These are phyloP conservation scores for Scenedesmus sp. DNA, from an alignment of 163 green algal genomes.

Conservation along the genomic window DNA sequence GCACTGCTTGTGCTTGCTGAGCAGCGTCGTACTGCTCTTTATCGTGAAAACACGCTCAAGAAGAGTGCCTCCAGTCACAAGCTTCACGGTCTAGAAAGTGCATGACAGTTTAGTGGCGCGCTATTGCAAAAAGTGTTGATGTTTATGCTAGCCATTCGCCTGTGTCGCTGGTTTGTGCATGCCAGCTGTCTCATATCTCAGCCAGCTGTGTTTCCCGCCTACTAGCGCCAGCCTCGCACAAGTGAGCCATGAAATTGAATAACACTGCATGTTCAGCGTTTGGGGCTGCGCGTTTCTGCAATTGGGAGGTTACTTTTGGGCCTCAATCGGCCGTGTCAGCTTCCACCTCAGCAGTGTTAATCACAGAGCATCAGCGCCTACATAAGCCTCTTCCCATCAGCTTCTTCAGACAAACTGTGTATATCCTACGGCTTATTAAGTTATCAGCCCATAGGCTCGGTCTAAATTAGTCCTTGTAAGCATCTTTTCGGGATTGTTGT, in stretches of 20 bases:
- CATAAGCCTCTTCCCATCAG: neutral
- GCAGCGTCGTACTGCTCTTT: neutral
- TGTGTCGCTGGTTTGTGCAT: neutral
- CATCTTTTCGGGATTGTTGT: neutral
- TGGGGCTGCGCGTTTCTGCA: too few relatives aligned
- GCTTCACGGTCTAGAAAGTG: too few relatives aligned
- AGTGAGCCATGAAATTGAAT: neutral
- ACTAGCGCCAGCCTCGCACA: neutral
- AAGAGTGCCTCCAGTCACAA: neutral
- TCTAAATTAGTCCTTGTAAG: neutral
- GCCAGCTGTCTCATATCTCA: neutral
- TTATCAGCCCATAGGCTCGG: neutral
- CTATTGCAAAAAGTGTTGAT: too few relatives aligned
- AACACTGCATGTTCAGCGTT: neutral
- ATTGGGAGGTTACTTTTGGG: neutral
- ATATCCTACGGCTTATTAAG: neutral
- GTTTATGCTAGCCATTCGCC: neutral
- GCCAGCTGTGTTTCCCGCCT: neutral
- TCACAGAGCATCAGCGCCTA: neutral
- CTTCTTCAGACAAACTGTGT: neutral
- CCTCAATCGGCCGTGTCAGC: neutral
- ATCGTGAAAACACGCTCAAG: neutral
- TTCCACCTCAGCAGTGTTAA: constrained; percentile 16
- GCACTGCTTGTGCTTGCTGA: too few relatives aligned
- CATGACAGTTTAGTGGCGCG: too few relatives aligned